phyloP scores from a whole-genome alignment of 2,329 filamentous ascomycete species.

The Alternaria metachromatica region DNA sequence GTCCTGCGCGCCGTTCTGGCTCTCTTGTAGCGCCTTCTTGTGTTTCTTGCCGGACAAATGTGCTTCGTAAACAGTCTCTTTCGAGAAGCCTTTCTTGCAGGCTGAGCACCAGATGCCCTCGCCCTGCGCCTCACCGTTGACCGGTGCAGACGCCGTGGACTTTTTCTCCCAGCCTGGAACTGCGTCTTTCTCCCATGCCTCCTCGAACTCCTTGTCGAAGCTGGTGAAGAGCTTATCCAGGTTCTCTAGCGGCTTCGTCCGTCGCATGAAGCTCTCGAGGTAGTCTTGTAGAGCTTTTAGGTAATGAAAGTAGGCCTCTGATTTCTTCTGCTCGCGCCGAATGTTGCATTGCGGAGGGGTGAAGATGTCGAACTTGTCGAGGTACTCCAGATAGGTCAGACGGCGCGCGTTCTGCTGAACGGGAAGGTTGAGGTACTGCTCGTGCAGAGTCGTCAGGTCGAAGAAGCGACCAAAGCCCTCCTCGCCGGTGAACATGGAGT shows the following conservation, averaged over 20 bases:
- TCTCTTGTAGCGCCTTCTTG: conserved; percentile 74
- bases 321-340: conserved; percentile 83
- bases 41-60: conserved; percentile 94
- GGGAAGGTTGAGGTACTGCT: conserved; percentile 88
- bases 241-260: conserved; percentile 85
- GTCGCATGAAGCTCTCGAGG: conserved; percentile 84
- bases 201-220: conserved; percentile 85
- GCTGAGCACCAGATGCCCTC: conserved; percentile 87
- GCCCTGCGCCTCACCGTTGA: conserved; percentile 58
- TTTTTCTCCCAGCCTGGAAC: conserved; percentile 78
- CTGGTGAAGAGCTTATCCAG: conserved; percentile 75
- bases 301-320: conserved; percentile 91
- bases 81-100: conserved; percentile 94
- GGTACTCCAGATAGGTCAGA: conserved; percentile 88
- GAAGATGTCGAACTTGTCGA: conserved; percentile 90
- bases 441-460: conserved; percentile 83
- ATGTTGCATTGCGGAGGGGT: conserved; percentile 74
- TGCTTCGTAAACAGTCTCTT: conserved; percentile 90
- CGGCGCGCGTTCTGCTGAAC: conserved; percentile 72
- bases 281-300: conserved; percentile 81
- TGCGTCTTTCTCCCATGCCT: conserved; percentile 79
- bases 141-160: conserved; percentile 45
- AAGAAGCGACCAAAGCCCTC: conserved; percentile 93
- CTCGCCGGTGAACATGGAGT: conserved; percentile 94
- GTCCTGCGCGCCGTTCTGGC: conserved; percentile 45